phyloP scores from a whole-genome alignment of 2,329 filamentous ascomycete genomes.

The Alternaria brassicae region DNA sequence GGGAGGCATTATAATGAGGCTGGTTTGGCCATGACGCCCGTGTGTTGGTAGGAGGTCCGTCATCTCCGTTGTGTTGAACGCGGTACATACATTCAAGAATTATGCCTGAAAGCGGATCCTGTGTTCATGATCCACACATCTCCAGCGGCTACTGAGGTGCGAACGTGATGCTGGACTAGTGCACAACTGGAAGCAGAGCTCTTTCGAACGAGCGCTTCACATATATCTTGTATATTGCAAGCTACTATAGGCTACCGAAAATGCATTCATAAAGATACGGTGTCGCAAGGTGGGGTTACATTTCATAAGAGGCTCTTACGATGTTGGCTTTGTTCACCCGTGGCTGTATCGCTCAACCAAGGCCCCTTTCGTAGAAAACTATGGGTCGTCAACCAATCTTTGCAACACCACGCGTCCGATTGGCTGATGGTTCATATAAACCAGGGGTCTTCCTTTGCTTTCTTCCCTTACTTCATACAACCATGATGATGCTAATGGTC shows the following conservation, averaged over 20 bases:
- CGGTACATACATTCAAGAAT: not conserved
- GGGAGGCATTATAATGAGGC: not conserved
- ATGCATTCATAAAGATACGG: not conserved
- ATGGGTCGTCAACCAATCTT: not conserved
- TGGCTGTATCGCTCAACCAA: not conserved
- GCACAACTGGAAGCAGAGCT: not conserved
- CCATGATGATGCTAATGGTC: not conserved
- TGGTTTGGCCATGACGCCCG: not conserved
- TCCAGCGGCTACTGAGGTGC: not conserved
- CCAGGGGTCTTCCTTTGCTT: not conserved
- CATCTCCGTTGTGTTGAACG: not conserved
- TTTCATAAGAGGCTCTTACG: not conserved
- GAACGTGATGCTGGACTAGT: not conserved
- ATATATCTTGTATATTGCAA: not conserved
- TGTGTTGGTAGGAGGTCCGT: not conserved
- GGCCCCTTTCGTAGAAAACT: not conserved
- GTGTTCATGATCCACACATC: not conserved
- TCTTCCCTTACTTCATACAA: not conserved
- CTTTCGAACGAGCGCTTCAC: not conserved
- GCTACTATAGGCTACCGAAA: not conserved
- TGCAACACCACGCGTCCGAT: not conserved
- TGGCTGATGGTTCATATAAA: not conserved
- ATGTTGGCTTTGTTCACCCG: not conserved
- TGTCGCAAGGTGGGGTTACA: not conserved
- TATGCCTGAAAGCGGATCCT: not conserved